phyloP scores from a whole-genome alignment of 352 stramenopile genomes.

The Phytopythium cucurbitacearum region DNA sequence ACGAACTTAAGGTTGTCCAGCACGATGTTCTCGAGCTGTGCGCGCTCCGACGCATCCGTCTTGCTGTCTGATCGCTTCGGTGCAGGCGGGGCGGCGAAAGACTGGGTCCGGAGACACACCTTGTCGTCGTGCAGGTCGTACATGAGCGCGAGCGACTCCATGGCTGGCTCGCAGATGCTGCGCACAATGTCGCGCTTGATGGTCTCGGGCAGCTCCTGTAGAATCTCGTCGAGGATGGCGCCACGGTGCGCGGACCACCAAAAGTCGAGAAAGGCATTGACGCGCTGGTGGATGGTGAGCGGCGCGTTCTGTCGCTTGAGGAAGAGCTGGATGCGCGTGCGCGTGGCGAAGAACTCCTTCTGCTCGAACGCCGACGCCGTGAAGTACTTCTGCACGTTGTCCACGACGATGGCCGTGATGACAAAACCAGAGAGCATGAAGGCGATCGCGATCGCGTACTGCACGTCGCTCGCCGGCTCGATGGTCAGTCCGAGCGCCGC shows the following conservation, averaged over 20 bases:
- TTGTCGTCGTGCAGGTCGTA: constrained; percentile 8
- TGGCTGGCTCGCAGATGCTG: constrained; percentile 47
- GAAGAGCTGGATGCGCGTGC: constrained; percentile 54
- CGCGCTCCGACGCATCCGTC: constrained; percentile 10
- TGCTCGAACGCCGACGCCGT: constrained; percentile 61
- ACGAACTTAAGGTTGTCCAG: constrained; percentile 56
- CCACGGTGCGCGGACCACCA: constrained; percentile 66
- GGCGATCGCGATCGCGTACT: constrained; percentile 39
- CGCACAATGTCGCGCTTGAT: constrained; percentile 57
- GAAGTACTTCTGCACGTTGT: constrained; percentile 63
- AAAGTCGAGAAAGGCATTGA: constrained; percentile 66
- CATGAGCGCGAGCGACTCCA: constrained; percentile 39
- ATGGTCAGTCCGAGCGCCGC: constrained; percentile 36
- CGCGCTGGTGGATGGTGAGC: constrained; percentile 41
- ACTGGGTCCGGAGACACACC: too few species aligned
- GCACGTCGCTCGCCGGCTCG: constrained; percentile 39
- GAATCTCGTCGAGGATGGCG: constrained; percentile 52
- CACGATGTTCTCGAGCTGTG: constrained; percentile 40
- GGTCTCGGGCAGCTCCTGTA: constrained; percentile 41
- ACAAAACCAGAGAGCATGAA: constrained; percentile 72
- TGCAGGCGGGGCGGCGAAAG: too few species aligned
- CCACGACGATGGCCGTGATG: constrained; percentile 63
- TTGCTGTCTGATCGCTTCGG: background rate
- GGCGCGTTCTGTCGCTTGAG: constrained; percentile 55
- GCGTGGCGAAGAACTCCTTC: constrained; percentile 63